Evolutionary conservation across 164 flowering plant species (phyloP), one percentile per base, ranked within the genome.

Genomic region (Houttuynia cordata): DNA sequence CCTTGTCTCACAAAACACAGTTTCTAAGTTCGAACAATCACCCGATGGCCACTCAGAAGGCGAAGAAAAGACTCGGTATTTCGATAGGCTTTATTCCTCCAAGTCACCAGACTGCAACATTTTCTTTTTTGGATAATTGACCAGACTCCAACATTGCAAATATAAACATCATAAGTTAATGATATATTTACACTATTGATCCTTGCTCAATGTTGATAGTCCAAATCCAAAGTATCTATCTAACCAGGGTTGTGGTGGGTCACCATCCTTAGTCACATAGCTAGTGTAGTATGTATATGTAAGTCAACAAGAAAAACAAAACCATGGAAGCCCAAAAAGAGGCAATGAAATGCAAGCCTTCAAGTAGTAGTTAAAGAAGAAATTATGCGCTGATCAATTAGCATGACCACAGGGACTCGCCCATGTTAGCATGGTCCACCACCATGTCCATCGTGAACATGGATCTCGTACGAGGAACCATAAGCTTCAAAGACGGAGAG

Each of bases 381-480:
- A 52, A 52, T 4, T 22, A 52, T 52, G 40, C 22, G 53, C 12
- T 42, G 49, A 37, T 37, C 21, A 40, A 25, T 71, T 76, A 81
- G 65, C 77, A 86, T 39, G 82, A 79, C 91, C 91, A 83, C 24
- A 85, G 68, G 23, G 83, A 70, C 64, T 80, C 87, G 37, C 76
- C 87, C 65, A 73, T 70, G 59, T 64, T 75, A 53, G 71, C 54
- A 57, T 78, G 83, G 65, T 80, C 79, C 0, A 70, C 74, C 42
- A 65, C 66, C 79, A 76, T 76, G 64, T 76, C 80, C 56, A 80
- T 62, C 50, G 67, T 25, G 62, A 74, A 78, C 54, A 75, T 49
- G 59, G 85, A 73, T 71, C 65, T 74, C 37, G 4, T 6, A 22
- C 67, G 80, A 12, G 69, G 67, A 17, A 64, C 53, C 14, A 37